Percentiles rank a stretch among this genome's conserved stretches.
Conservation (phyloP, 257 asterid species). For the Pogostemon cablin region DNA sequence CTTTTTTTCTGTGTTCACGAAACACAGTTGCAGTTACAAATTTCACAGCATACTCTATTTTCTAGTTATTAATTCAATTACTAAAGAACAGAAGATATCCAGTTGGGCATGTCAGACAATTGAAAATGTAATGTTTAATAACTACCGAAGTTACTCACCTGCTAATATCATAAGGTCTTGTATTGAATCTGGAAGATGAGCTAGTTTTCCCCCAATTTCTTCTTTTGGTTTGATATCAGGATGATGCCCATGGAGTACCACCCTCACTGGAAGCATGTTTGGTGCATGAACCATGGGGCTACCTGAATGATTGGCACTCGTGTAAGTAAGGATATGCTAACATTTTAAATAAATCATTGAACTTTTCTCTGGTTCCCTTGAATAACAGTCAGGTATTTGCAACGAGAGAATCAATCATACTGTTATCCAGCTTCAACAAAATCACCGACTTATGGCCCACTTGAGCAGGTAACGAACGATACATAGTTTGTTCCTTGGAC, state of each 20-base stretch:
- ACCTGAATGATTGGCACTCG: slow-evolving; percentile 46
- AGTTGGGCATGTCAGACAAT: slow-evolving; percentile 20
- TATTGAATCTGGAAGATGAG: slow-evolving; percentile 80
- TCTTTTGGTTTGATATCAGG: slow-evolving; percentile 60
- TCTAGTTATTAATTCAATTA: slow-evolving; percentile 20
- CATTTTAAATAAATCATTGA: not conserved
- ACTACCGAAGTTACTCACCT: slow-evolving; percentile 46
- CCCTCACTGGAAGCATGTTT: slow-evolving; percentile 53
- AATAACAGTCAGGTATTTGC: slow-evolving; percentile 18
- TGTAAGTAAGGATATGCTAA: slow-evolving; percentile 11
- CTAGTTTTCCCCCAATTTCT: slow-evolving; percentile 68
- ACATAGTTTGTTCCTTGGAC: slow-evolving; percentile 16
- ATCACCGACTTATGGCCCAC: slow-evolving; percentile 26
- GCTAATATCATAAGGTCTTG: slow-evolving; percentile 70
- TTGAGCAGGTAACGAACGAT: slow-evolving; percentile 22
- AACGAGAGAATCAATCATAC: slow-evolving; percentile 1
- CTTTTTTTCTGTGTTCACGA: slow-evolving; percentile 59
- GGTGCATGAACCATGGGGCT: slow-evolving; percentile 32
- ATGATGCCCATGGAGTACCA: slow-evolving; percentile 84
- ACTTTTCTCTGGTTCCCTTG: slow-evolving; percentile 23
- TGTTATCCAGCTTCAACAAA: slow-evolving; percentile 19
- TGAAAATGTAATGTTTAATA: slow-evolving; percentile 21
- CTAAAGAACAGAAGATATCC: slow-evolving; percentile 17
- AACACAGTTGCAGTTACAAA: slow-evolving; percentile 21
- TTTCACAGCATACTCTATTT: slow-evolving; percentile 5